Base-by-base conservation (phyloP, 805 yeast genomes). In the Grigorovia yakushimaensis region DNA sequence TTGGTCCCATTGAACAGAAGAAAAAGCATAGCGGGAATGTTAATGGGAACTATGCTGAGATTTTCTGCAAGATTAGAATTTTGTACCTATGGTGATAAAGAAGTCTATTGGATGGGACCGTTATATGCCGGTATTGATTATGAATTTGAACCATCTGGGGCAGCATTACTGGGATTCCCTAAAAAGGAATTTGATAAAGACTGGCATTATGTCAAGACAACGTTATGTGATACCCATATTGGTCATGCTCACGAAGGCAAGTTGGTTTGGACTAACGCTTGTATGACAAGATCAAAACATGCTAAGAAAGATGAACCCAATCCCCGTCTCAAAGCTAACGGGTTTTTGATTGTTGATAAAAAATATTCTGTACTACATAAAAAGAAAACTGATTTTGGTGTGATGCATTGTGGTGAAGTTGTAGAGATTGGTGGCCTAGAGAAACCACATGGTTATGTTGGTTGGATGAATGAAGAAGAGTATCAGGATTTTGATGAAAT, bases 1-100 rank as follows among this genome's bases (percentile, higher is more conserved):
- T 22, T 43, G 6, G 39, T 43, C 15, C 17, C 23, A 3, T 17
- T 21, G 9, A 22, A 36, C 23, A 43, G 36, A 17, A 11, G 15
- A 7, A 35, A 24, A 11, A 43, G 22, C 11, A 18, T 30, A 5
- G 8, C 24, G 9, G 45, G 45, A 22, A 13, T 22, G 9, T 7
- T 43, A 15, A 36, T 36, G 39, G 23, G 30, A 11, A 15, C 37
- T 9, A 35, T 43, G 30, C 7, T 43, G 13, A 36, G 23, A n/a
- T 20, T 43, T 21, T 35, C 37, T 22, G 6, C 39, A 6, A 10
- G n/a, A 7, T 21, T 35, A 15, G 8, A 35, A 15, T 33, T 5
- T 17, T 36, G 45, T 43, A n/a, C 13, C 4, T 22, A 18, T 15
- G 41, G 45, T n/a, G 45, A 43, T 43, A 43, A 43, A 36, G 45